Evolutionary conservation across 495 filamentous ascomycete species (phyloP).

Genomic region (Trichoderma asperelloides): DNA sequence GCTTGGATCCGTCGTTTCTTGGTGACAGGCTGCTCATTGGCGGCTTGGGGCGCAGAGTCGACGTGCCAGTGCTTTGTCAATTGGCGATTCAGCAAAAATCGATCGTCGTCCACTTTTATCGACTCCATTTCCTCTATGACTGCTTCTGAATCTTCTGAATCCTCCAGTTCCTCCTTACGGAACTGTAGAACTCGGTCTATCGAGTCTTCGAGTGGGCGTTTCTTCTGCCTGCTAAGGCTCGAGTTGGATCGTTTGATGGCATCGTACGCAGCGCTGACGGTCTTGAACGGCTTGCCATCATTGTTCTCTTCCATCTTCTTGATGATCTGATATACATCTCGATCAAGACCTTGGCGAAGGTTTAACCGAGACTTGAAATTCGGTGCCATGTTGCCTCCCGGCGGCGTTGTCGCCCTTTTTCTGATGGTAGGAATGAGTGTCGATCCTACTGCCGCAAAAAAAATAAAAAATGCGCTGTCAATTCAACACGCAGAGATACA

Average conservation of each 20-base stretch:
- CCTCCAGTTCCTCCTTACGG: conserved; percentile 56
- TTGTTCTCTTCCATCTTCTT: conserved; percentile 52
- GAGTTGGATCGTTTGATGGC: conserved; percentile 77
- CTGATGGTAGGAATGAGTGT: neutral
- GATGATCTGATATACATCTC: conserved; percentile 60
- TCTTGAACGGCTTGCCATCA: conserved; percentile 23
- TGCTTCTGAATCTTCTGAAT: conserved; percentile 47
- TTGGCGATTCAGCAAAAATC: conserved; percentile 23
- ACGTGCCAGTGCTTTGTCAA: conserved; percentile 54
- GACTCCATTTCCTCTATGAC: conserved; percentile 54
- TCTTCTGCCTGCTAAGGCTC: conserved; percentile 68
- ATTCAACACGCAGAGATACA: neutral
- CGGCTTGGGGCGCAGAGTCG: conserved; percentile 3
- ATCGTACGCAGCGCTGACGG: conserved; percentile 50
- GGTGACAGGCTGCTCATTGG: conserved; percentile 14
- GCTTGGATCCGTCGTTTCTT: conserved; percentile 18
- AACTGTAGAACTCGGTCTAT: conserved; percentile 78
- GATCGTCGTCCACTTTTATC: conserved; percentile 15
- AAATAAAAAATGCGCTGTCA: neutral
- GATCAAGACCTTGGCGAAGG: conserved; percentile 26
- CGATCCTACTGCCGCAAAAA: neutral
- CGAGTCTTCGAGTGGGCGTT: conserved; percentile 70
- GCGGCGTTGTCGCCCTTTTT: neutral
- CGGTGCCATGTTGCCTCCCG: neutral
- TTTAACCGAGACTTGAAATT: conserved; percentile 12